Percentiles rank a stretch among this genome's conserved stretches.
Evolutionary conservation across 2,329 filamentous ascomycete species (phyloP).

Genomic region (Davidsoniella neocaledoniae): DNA sequence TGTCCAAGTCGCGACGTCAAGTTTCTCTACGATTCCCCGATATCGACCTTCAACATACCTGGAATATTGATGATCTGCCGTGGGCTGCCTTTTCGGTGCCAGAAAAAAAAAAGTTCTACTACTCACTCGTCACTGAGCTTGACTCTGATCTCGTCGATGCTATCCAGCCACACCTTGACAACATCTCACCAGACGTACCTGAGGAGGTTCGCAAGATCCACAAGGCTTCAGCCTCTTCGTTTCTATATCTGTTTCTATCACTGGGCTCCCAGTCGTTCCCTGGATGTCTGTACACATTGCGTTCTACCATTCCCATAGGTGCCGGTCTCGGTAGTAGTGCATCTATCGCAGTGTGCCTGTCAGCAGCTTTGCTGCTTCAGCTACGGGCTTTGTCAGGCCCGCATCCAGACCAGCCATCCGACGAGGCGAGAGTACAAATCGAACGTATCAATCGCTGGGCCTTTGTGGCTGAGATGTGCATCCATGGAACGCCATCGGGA

Average conservation of each 20-base stretch:
- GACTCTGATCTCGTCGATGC: constrained; percentile 69
- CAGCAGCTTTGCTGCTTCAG: constrained; percentile 70
- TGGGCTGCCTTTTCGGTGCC: constrained; percentile 70
- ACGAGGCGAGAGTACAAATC: constrained; percentile 77
- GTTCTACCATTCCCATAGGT: constrained; percentile 84
- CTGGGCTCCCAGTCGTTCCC: constrained; percentile 65
- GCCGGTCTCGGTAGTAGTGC: constrained; percentile 85
- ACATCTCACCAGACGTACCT: constrained; percentile 49
- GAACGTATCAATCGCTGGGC: constrained; percentile 97
- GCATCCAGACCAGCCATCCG: constrained; percentile 74
- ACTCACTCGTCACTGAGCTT: constrained; percentile 69
- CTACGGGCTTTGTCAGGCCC: constrained; percentile 77
- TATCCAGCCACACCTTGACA: constrained; percentile 59
- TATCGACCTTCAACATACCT: constrained; percentile 75
- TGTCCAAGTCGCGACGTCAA: constrained; percentile 80
- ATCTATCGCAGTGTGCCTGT: constrained; percentile 81
- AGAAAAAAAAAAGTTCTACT: constrained; percentile 86
- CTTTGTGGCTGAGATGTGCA: constrained; percentile 92
- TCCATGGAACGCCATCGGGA: constrained; percentile 90
- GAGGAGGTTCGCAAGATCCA: constrained; percentile 70
- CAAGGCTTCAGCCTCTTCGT: constrained; percentile 62
- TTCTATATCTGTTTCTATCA: constrained; percentile 85
- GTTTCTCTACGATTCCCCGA: constrained; percentile 83
- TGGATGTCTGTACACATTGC: constrained; percentile 73
- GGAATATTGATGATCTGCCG: constrained; percentile 83